Percentiles rank a stretch among this genome's conserved stretches.
These are phyloP conservation scores for Chimonanthus praecox DNA, from an alignment of 164 flowering plant genomes.

Conservation along the genomic window DNA sequence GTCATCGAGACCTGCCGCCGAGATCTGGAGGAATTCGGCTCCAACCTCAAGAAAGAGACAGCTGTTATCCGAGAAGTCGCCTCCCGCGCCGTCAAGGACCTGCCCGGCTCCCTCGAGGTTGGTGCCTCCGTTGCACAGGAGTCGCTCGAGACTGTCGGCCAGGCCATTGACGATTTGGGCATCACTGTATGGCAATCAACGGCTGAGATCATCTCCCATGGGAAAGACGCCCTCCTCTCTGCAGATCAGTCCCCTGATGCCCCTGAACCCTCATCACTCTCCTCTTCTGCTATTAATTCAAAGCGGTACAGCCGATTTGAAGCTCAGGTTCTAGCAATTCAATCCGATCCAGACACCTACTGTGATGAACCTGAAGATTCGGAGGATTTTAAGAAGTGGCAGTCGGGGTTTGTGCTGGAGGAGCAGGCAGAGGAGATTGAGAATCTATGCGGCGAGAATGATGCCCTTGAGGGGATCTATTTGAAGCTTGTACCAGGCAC, in stretches of 20 bases:
- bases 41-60: conserved; percentile 68
- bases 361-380: conserved; percentile 57
- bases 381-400: conserved; percentile 57
- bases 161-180: conserved; percentile 66
- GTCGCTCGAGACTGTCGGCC: conserved; percentile 75
- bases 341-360: conserved; percentile 48
- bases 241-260: conserved; percentile 21
- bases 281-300: conserved; percentile 13
- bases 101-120: conserved; percentile 58
- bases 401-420: conserved; percentile 47
- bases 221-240: conserved; percentile 42
- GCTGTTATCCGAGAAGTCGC: conserved; percentile 52
- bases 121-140: conserved; percentile 75
- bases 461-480: conserved; percentile 37
- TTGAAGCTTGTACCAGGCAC: conserved; percentile 46
- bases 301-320: conserved; percentile 62
- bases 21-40: conserved; percentile 70
- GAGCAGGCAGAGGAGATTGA: conserved; percentile 54
- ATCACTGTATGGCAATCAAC: conserved; percentile 58
- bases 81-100: conserved; percentile 54
- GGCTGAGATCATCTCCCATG: conserved; percentile 52
- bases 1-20: conserved; percentile 58
- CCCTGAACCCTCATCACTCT: conserved; percentile 4
- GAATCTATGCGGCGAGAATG: conserved; percentile 41
- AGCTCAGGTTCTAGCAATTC: conserved; percentile 38